These are phyloP conservation scores for Saturnispora bothae DNA, from an alignment of 805 yeast genomes.

Conservation along the genomic window DNA sequence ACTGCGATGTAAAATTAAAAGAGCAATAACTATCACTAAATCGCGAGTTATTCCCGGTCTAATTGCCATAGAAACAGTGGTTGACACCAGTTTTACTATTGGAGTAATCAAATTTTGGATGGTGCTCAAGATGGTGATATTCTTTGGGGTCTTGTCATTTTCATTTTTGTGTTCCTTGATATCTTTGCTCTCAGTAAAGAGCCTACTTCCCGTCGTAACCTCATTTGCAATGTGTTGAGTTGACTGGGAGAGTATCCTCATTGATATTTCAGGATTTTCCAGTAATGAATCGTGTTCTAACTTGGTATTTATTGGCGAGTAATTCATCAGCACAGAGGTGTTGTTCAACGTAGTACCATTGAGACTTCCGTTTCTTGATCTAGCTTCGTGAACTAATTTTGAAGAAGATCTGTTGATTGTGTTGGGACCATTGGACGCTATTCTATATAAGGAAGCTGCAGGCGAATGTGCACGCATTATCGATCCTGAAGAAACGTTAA, in stretches of 20 bases:
- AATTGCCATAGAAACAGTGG: neutral
- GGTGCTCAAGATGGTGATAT: neutral
- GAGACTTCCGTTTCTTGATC: constrained; percentile 12
- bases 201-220: neutral
- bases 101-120: neutral
- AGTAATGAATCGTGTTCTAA: no score
- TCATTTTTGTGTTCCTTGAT: neutral
- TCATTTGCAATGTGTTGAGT: neutral
- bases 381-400: constrained; percentile 11
- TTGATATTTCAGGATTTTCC: neutral
- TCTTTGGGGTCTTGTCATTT: neutral
- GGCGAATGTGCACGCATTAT: constrained; percentile 23
- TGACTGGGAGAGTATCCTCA: constrained; percentile 10
- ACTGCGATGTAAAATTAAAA: neutral
- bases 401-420: constrained; percentile 20
- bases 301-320: neutral
- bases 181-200: no score
- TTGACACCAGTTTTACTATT: neutral
- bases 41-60: neutral
- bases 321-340: neutral
- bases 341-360: constrained; percentile 3
- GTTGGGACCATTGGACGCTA: constrained; percentile 20
- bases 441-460: constrained; percentile 25
- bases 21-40: neutral
- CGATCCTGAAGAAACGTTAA: neutral